Base-by-base conservation (phyloP, 1,284 basidiomycete species). In the Apiotrichum laibachii region DNA sequence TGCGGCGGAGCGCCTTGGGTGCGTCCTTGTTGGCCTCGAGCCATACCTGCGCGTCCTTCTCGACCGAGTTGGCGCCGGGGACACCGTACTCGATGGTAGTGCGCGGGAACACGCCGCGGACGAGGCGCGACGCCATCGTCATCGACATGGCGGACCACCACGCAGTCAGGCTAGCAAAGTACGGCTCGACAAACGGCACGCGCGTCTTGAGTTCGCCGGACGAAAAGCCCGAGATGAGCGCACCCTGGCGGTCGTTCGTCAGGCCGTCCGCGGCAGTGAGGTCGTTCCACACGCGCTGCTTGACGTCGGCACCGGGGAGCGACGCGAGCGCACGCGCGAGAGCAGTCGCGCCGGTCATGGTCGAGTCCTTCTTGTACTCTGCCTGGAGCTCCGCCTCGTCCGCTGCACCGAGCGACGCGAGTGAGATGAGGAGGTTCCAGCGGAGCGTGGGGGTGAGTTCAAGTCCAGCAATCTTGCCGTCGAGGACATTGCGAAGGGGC, bases 211-310 rank as follows among this genome's bases (percentile, higher is more conserved):
- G 12, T 5, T 18, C 10, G 39, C 56, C 56, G 8, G 37, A 26
- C 6, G n/a, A 34, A 22, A 58, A 58, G 21, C 56, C 56, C 1
- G 8, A 2, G 18, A 58, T 43, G 21, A 58, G 56, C 11, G 56
- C 56, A 7, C 26, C 45, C 56, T 58, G 56, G n/a, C 40, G 18
- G 47, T 58, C 56, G 51, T 58, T 58, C 19, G 56, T 58, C 46
- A 58, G 37, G 6, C 19, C 40, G 53, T 26, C 53, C 4, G 26
- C 26, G 7, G 11, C 21, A 6, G 56, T 53, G 16, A 58, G 40
- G 13, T 58, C 46, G 19, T 15, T 13, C 50, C 50, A 58, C 13
- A 58, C 56, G 21, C 47, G 45, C 26, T 44, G 19, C 56, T 58
- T 58, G 35, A 31, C 31, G 2, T 42, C 37, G 5, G 26, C 8